phyloP scores from a whole-genome alignment of 352 stramenopile species.

The Phytophthora fragariaefolia region DNA sequence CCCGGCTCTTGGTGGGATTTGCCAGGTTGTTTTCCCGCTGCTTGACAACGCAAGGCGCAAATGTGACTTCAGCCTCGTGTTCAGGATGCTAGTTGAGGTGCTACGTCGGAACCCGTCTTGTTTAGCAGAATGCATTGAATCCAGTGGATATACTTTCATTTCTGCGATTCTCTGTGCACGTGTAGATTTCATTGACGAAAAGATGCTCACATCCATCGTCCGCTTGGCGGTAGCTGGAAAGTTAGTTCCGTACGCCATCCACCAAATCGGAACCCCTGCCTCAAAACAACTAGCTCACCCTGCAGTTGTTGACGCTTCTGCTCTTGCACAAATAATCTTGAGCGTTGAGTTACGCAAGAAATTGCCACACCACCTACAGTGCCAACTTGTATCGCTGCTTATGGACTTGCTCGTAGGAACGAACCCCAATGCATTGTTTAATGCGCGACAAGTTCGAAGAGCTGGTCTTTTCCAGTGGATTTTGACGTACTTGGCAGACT shows the following conservation, averaged over 20 bases:
- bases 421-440: conserved; percentile 84
- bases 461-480: conserved; percentile 62
- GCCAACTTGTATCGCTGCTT: conserved; percentile 58
- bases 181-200: conserved; percentile 56
- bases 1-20: conserved; percentile 66
- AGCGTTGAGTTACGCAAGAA: conserved; percentile 49
- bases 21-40: conserved; percentile 64
- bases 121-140: conserved; percentile 66
- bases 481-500: conserved; percentile 57
- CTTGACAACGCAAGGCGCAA: conserved; percentile 57
- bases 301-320: conserved; percentile 60
- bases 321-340: conserved; percentile 65
- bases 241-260: conserved; percentile 21
- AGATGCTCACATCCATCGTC: conserved; percentile 47
- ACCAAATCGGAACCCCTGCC: neutral
- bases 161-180: conserved; percentile 46
- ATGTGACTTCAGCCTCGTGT: conserved; percentile 50
- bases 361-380: conserved; percentile 52
- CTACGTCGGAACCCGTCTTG: conserved; percentile 64
- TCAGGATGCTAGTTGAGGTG: conserved; percentile 56
- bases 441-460: conserved; percentile 70
- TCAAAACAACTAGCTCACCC: conserved; percentile 23
- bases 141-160: conserved; percentile 67
- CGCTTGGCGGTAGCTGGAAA: conserved; percentile 60
- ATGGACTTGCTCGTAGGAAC: conserved; percentile 46